Evolutionary conservation across 2,329 filamentous ascomycete genomes (phyloP).

Genomic region (Truncatella angustata): DNA sequence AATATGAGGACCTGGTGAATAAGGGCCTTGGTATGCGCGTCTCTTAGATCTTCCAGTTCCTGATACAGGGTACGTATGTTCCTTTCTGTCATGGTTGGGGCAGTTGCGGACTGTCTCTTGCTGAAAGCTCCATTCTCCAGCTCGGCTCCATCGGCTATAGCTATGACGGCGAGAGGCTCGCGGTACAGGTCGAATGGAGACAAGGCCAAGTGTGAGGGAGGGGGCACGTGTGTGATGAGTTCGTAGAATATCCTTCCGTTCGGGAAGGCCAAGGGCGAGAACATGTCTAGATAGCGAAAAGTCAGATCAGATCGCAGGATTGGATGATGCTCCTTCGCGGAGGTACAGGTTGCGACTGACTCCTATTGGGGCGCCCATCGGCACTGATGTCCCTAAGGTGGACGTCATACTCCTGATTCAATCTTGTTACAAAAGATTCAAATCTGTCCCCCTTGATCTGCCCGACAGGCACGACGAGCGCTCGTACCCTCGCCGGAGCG

Average conservation of each 20-base stretch:
- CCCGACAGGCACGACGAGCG: conserved; percentile 81
- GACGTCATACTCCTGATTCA: conserved; percentile 78
- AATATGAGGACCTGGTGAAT: conserved; percentile 80
- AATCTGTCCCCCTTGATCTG: conserved; percentile 82
- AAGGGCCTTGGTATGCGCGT: conserved; percentile 72
- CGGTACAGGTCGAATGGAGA: conserved; percentile 89
- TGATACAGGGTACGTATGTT: conserved; percentile 60
- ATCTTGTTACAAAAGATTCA: conserved; percentile 70
- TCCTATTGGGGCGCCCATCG: conserved; percentile 81
- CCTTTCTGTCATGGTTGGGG: conserved; percentile 50
- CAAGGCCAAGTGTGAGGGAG: conserved; percentile 74
- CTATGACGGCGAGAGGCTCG: conserved; percentile 80
- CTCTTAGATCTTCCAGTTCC: conserved; percentile 68
- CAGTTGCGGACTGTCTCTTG: conserved; percentile 52
- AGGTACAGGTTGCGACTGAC: conserved; percentile 50
- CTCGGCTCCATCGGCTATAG: conserved; percentile 78
- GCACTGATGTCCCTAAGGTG: conserved; percentile 83
- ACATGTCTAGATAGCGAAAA: conserved; percentile 67
- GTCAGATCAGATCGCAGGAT: conserved; percentile 14
- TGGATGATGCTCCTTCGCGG: neutral
- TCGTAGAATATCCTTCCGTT: conserved; percentile 86
- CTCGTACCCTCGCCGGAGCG: conserved; percentile 87
- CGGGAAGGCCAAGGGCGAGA: conserved; percentile 86
- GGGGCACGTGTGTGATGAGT: conserved; percentile 74
- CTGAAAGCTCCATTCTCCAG: conserved; percentile 53